These are phyloP conservation scores for Gracilaria vermiculophylla DNA, from an alignment of 23 red algal genomes.

Conservation along the genomic window DNA sequence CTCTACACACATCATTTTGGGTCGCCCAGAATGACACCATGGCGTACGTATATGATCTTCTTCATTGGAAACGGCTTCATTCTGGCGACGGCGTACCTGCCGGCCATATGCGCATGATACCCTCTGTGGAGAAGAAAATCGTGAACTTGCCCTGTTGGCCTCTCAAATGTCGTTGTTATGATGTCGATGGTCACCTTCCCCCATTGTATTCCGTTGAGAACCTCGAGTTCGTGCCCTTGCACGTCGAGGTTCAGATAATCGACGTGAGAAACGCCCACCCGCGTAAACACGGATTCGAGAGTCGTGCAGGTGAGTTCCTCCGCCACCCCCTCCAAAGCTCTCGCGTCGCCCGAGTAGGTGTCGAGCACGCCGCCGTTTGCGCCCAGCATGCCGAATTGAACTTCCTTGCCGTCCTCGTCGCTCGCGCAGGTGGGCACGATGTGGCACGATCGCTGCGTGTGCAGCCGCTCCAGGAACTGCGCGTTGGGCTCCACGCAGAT, in stretches of 20 bases:
- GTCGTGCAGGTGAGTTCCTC: constrained; percentile 34
- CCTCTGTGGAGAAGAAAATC: constrained; percentile 36
- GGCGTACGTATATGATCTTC: not conserved
- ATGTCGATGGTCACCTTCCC: constrained; percentile 48
- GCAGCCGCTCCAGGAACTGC: constrained; percentile 19
- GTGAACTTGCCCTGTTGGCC: not conserved
- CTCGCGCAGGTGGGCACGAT: constrained; percentile 48
- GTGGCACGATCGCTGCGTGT: constrained; percentile 26
- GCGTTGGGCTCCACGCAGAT: constrained; percentile 65
- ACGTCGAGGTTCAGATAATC: constrained; percentile 73
- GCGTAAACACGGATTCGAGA: not conserved
- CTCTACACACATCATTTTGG: not conserved
- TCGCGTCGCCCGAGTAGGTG: constrained; percentile 8
- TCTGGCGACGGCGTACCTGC: not conserved
- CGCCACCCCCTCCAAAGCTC: not conserved
- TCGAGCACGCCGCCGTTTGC: constrained; percentile 27
- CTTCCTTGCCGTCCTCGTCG: constrained; percentile 6
- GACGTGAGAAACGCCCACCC: constrained; percentile 23
- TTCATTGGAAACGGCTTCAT: constrained; percentile 1
- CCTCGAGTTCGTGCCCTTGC: constrained; percentile 57
- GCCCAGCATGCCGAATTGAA: constrained; percentile 26
- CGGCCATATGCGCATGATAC: not conserved
- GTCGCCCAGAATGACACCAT: not conserved
- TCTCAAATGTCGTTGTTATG: constrained; percentile 7
- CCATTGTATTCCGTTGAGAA: constrained; percentile 62